Evolutionary conservation across 148 eudicot species (phyloP), one percentile per base, ranked within the genome.

Genomic region (Talinum fruticosum): DNA sequence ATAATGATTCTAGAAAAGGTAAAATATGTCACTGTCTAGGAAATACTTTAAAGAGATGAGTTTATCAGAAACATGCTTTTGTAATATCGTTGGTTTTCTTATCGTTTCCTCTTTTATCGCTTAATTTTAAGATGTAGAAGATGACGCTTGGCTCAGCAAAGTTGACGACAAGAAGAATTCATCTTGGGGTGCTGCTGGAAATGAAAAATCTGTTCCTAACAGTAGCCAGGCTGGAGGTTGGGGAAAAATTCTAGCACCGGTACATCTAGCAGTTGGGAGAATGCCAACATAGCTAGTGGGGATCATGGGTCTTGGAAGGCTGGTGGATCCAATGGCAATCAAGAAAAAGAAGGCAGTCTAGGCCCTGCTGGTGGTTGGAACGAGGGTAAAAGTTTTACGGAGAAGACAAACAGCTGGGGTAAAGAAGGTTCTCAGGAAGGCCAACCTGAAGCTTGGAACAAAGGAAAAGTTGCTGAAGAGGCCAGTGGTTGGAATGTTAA

Each of bases 121-220:
- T 62, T 62, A 28, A 57, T 28, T 26, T 62, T 62, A 33, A 28
- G 14, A 10, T 45, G 73, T 29, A 71, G 74, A 71, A 71, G 26
- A 54, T 73, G 76, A 53, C 54, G 45, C 29, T 33, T 73, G 95
- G 95, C 86, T 83, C 44, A 84, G 79, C 67, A 88, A 89, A 91
- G 84, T 62, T n/a, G 64, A 2, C n/a, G 24, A 57, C n/a, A 23
- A 57, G 64, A 57, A 57, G 26, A 57, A 23, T 57, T 57, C 64
- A 57, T 57, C 64, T 57, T 57, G 64, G 64, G 64, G 64, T 23
- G 76, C 82, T 69, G 32, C 80, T 38, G 79, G 73, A 26, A 75
- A 84, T 68, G 75, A 74, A 29, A 74, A 82, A 74, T 82, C 72
- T 73, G 81, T 28, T 37, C 54, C 44, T 66, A 37, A 38, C 44